Conservation (phyloP, 2,329 filamentous ascomycete genomes). For the Teratosphaeria destructans region DNA sequence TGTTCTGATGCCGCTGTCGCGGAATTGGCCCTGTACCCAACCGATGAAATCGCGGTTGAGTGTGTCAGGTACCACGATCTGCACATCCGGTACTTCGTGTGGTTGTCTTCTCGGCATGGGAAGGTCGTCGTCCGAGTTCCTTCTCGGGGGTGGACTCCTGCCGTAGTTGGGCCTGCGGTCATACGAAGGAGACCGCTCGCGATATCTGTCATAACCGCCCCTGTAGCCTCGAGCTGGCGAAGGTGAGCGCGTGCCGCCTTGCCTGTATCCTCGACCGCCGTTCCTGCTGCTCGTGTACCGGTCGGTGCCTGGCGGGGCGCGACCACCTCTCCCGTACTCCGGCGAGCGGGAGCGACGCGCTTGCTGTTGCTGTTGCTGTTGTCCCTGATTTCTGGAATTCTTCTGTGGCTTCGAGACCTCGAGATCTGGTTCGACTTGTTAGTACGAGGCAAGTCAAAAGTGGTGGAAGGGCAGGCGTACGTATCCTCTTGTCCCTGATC, state of each 20-base stretch:
- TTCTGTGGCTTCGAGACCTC: slow-evolving; percentile 81
- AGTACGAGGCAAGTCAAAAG: slow-evolving; percentile 1
- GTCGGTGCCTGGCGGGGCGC: slow-evolving; percentile 33
- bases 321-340: slow-evolving; percentile 42
- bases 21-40: slow-evolving; percentile 72
- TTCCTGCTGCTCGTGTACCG: slow-evolving; percentile 14
- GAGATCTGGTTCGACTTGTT: slow-evolving; percentile 48
- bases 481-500: slow-evolving; percentile 83
- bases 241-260: slow-evolving; percentile 27
- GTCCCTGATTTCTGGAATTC: slow-evolving; percentile 22
- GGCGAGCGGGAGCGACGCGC: slow-evolving; percentile 50
- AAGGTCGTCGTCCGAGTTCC: slow-evolving; percentile 51
- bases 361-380: slow-evolving; percentile 12
- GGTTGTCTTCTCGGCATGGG: slow-evolving; percentile 65
- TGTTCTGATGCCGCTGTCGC: slow-evolving; percentile 58
- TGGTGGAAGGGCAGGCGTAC: slow-evolving; percentile 45
- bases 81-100: slow-evolving; percentile 74
- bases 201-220: slow-evolving; percentile 24
- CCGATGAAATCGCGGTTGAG: slow-evolving; percentile 68
- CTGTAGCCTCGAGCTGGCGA: slow-evolving; percentile 33
- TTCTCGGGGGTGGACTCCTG: slow-evolving; percentile 47
- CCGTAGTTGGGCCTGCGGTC: slow-evolving; percentile 40
- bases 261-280: slow-evolving; percentile 39
- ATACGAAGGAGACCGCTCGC: slow-evolving; percentile 26
- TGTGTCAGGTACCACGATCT: slow-evolving; percentile 72